Evolutionary conservation across 495 filamentous ascomycete genomes (phyloP).

Genomic region (Endocarpon pusillum): DNA sequence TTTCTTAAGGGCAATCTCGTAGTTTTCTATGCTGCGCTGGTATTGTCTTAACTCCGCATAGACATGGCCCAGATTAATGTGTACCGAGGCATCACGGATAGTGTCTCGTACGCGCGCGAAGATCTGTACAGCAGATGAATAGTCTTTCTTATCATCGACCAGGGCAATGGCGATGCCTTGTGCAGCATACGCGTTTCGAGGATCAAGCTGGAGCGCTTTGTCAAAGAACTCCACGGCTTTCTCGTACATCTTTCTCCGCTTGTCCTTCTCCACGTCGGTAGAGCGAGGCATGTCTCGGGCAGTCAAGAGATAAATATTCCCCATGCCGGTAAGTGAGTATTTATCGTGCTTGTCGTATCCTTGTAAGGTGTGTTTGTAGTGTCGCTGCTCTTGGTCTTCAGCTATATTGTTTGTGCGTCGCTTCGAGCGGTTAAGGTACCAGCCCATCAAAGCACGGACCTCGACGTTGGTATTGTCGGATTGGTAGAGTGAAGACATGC

Average conservation of each 20-base stretch:
- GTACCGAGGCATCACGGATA: constrained; percentile 68
- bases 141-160: constrained; percentile 82
- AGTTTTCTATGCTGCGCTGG: constrained; percentile 74
- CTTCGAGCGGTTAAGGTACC: constrained; percentile 79
- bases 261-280: constrained; percentile 75
- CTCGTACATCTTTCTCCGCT: constrained; percentile 68
- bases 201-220: constrained; percentile 83
- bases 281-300: constrained; percentile 90
- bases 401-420: constrained; percentile 61
- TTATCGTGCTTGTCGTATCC: constrained; percentile 91
- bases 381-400: constrained; percentile 79
- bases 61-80: constrained; percentile 82
- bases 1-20: constrained; percentile 75
- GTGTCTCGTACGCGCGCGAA: constrained; percentile 81
- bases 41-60: constrained; percentile 81
- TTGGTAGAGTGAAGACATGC: constrained; percentile 64
- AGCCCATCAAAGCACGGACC: constrained; percentile 79
- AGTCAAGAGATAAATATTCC: constrained; percentile 69
- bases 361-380: constrained; percentile 91
- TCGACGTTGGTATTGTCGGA: constrained; percentile 68
- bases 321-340: constrained; percentile 90
- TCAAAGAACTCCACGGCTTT: constrained; percentile 96
- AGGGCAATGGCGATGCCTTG: constrained; percentile 91
- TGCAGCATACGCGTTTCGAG: constrained; percentile 86
- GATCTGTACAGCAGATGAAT: constrained; percentile 60